A percentile compares a stretch with the other conserved stretches of the same genome.
Evolutionary conservation across 176 grass and related monocot species (phyloP).

Genomic region (Zizania latifolia): DNA sequence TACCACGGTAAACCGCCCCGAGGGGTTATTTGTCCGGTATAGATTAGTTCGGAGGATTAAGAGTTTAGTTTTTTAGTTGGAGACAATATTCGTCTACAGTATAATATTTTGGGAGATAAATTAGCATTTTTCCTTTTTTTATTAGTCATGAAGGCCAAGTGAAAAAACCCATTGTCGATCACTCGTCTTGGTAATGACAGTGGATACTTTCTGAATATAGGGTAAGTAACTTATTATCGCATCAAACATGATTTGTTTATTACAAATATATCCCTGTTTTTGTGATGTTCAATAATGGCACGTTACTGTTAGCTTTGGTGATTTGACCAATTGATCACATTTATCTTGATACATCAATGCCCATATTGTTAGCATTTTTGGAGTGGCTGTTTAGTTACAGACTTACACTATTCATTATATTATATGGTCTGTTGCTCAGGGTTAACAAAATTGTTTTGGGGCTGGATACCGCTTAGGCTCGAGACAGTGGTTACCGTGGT

Average conservation of each 20-base stretch:
- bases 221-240: conserved; percentile 44
- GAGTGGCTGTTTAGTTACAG: not conserved
- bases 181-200: conserved; percentile 48
- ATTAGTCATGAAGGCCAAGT: conserved; percentile 71
- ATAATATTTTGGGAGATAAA: too few relatives aligned
- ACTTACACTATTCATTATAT: too few relatives aligned
- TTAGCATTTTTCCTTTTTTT: not conserved
- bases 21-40: too few relatives aligned
- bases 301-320: not conserved
- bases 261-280: not conserved
- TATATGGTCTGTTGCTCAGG: not conserved
- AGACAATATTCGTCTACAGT: too few relatives aligned
- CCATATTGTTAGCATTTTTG: not conserved
- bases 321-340: not conserved
- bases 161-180: conserved; percentile 63
- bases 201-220: conserved; percentile 76
- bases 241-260: not conserved
- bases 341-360: not conserved
- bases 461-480: too few relatives aligned
- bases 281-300: not conserved
- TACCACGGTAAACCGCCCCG: too few relatives aligned
- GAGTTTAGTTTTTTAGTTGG: too few relatives aligned
- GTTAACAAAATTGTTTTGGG: too few relatives aligned
- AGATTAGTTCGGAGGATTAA: too few relatives aligned
- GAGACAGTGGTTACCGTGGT: too few relatives aligned